These are phyloP conservation scores for Amanita polypyramis DNA, from an alignment of 768 basidiomycete genomes.

Conservation along the genomic window DNA sequence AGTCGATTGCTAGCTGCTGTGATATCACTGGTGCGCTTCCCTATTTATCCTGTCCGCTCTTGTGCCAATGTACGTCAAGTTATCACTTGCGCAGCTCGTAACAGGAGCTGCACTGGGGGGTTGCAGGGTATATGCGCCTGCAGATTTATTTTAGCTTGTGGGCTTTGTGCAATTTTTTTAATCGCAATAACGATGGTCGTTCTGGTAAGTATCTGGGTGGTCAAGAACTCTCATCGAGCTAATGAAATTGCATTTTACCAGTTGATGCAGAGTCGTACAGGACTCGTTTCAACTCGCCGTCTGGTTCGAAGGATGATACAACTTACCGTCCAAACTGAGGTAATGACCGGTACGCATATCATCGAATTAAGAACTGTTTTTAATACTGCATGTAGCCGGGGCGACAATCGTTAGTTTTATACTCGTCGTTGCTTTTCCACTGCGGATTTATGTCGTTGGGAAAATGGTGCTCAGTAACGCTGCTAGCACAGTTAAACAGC, in stretches of 20 bases:
- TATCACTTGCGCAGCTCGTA: not conserved
- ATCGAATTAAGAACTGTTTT: not conserved
- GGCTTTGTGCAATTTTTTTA: not conserved
- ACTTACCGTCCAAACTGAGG: not conserved
- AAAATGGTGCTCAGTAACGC: not conserved
- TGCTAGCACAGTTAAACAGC: not conserved
- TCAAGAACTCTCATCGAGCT: too few species aligned
- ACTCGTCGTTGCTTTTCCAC: not conserved
- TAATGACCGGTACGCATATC: not conserved
- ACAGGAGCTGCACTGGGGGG: not conserved
- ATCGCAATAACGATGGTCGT: not conserved
- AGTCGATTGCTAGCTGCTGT: not conserved
- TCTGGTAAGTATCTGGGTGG: not conserved
- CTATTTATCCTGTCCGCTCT: not conserved
- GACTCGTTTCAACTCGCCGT: not conserved
- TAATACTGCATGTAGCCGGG: not conserved
- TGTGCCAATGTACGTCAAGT: not conserved
- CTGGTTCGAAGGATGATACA: not conserved
- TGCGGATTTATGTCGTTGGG: not conserved
- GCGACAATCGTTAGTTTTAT: not conserved
- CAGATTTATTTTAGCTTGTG: not conserved
- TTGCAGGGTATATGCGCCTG: not conserved
- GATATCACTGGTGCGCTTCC: not conserved
- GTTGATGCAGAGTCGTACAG: not conserved
- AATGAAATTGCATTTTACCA: not conserved